phyloP scores from a whole-genome alignment of 352 stramenopile species.

The Pseudoperonospora humuli region DNA sequence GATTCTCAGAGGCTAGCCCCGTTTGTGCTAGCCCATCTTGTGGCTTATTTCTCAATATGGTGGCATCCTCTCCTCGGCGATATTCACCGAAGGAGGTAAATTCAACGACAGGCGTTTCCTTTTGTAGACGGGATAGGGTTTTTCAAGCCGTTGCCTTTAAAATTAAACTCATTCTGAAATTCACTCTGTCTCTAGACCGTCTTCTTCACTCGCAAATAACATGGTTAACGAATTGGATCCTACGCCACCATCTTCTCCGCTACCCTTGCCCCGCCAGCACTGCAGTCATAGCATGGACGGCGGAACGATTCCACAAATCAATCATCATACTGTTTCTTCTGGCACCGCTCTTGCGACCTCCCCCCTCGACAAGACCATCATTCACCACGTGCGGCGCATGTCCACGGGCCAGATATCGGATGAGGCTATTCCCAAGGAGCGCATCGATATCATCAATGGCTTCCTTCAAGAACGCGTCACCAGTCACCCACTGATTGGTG shows the following conservation, averaged over 20 bases:
- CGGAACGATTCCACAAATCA: constrained; percentile 12
- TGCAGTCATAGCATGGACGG: constrained; percentile 44
- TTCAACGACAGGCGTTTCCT: too few relatives aligned
- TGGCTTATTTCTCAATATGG: too few relatives aligned
- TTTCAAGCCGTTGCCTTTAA: not conserved
- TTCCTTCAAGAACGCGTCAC: constrained; percentile 52
- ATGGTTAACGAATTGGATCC: constrained; percentile 35
- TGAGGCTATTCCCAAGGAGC: constrained; percentile 51
- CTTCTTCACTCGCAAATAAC: not conserved
- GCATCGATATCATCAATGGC: constrained; percentile 72
- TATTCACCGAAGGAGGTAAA: too few relatives aligned
- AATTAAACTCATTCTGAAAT: constrained; percentile 11
- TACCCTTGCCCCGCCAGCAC: constrained; percentile 20
- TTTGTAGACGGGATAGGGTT: constrained; percentile 1
- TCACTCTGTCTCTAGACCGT: too few relatives aligned
- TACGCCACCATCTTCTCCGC: not conserved
- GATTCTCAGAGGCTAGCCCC: too few relatives aligned
- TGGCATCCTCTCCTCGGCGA: too few relatives aligned
- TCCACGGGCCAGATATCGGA: constrained; percentile 62
- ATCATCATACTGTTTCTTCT: constrained; percentile 5
- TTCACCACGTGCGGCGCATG: constrained; percentile 28
- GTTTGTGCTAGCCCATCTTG: too few relatives aligned
- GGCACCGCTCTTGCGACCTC: constrained; percentile 6
- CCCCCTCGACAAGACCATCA: constrained; percentile 6
- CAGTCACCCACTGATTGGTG: constrained; percentile 49